Conservation (phyloP, 106 monocot genomes). For the Acorus gramineus region DNA sequence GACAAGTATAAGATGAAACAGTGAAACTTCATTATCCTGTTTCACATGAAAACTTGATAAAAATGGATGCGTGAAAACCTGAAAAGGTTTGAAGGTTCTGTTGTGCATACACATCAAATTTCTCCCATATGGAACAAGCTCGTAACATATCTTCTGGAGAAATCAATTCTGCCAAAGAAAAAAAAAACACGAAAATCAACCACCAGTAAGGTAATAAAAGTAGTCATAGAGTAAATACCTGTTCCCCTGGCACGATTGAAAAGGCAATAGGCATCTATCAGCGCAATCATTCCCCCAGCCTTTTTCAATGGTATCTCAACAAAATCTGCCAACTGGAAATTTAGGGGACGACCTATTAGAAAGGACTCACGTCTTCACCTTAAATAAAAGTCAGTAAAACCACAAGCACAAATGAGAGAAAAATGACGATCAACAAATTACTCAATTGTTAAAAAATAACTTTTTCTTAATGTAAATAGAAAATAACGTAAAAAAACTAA, state of each 20-base stretch:
- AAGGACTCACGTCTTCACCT: no score
- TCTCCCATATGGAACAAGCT: constrained; percentile 95
- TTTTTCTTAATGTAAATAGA: no score
- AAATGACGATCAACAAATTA: no score
- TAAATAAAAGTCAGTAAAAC: no score
- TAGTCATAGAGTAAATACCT: constrained; percentile 26
- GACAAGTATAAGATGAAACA: neutral
- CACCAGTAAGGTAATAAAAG: neutral
- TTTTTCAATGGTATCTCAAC: constrained; percentile 69
- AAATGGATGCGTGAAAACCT: constrained; percentile 16
- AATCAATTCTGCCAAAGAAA: constrained; percentile 54
- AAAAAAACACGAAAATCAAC: constrained; percentile 6
- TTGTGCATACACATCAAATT: constrained; percentile 91
- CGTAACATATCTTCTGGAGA: constrained; percentile 95
- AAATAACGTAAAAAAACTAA: no score
- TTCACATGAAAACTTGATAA: no score
- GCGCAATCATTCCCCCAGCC: constrained; percentile 85
- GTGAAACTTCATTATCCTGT: no score
- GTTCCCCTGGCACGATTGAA: constrained; percentile 99
- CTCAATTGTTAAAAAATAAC: no score
- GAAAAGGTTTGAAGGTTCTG: constrained; percentile 39
- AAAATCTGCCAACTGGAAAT: constrained; percentile 85
- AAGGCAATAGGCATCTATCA: constrained; percentile 89
- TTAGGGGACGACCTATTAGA: no score
- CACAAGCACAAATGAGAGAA: no score